Percentiles rank a stretch among this genome's conserved stretches.
Conservation (phyloP, 805 yeast genomes). For the Schizosaccharomyces octosporus region DNA sequence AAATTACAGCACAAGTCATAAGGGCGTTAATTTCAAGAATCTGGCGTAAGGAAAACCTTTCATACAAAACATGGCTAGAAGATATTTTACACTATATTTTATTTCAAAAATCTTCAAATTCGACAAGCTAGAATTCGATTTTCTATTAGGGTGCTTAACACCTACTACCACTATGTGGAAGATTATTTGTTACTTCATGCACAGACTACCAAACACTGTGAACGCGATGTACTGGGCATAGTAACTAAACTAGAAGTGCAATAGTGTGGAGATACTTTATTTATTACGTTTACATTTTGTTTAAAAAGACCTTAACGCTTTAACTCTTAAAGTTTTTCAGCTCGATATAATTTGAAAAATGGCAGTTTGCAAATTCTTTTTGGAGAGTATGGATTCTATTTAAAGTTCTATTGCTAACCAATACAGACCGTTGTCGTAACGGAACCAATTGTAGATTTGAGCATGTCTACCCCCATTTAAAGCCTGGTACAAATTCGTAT, state of each 20-base stretch:
- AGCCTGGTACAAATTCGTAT: background rate
- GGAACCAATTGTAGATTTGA: background rate
- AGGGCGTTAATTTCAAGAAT: background rate
- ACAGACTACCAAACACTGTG: too few relatives aligned
- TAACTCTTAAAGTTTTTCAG: background rate
- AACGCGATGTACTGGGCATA: too few relatives aligned
- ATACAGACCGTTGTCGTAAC: background rate
- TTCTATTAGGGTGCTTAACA: too few relatives aligned
- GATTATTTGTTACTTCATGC: too few relatives aligned
- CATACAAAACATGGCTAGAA: background rate
- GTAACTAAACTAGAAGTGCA: too few relatives aligned
- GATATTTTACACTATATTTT: background rate
- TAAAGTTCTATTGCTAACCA: background rate
- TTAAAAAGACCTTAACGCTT: background rate
- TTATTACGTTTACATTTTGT: too few relatives aligned
- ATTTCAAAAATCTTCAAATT: background rate
- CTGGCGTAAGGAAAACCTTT: background rate
- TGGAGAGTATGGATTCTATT: background rate
- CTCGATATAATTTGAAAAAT: background rate
- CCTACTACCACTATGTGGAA: too few relatives aligned
- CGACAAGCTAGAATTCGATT: background rate
- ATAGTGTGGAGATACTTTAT: too few relatives aligned
- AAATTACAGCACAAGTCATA: background rate
- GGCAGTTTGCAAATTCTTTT: background rate
- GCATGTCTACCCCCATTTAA: background rate